Conservation (phyloP, 2,329 filamentous ascomycete species). For the Amphichorda felina region DNA sequence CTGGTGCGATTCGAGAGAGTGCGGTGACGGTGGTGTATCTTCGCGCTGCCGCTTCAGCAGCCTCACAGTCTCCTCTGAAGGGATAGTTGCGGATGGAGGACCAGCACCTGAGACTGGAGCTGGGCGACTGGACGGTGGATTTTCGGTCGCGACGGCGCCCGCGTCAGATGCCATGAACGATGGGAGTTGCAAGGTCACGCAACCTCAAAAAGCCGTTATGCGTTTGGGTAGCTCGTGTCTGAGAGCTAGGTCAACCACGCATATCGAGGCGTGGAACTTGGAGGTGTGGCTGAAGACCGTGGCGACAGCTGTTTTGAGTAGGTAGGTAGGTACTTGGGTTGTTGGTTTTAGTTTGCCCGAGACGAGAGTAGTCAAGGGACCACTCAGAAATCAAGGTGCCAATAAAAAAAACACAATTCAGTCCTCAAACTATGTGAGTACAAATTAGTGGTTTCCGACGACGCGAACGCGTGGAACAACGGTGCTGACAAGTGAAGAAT, state of each 20-base stretch:
- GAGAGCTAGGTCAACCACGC: conserved; percentile 13
- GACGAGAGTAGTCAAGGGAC: too few relatives aligned
- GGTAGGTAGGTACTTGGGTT: too few relatives aligned
- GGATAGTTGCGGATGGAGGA: conserved; percentile 20
- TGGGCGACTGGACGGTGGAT: conserved; percentile 25
- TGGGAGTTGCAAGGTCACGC: background rate
- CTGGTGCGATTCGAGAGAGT: conserved; percentile 11
- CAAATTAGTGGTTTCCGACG: too few relatives aligned
- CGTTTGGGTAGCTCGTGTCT: conserved; percentile 1
- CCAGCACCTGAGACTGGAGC: conserved; percentile 15
- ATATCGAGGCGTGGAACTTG: conserved; percentile 21
- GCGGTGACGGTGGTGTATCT: conserved; percentile 28
- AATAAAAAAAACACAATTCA: too few relatives aligned
- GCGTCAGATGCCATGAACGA: conserved; percentile 41
- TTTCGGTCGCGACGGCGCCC: conserved; percentile 38
- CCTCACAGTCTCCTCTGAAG: conserved; percentile 26
- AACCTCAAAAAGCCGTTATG: conserved; percentile 1
- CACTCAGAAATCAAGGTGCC: too few relatives aligned
- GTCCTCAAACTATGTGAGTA: too few relatives aligned
- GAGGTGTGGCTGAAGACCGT: conserved; percentile 31
- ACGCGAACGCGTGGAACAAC: too few relatives aligned
- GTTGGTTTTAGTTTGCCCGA: too few relatives aligned
- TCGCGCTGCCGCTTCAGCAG: conserved; percentile 34
- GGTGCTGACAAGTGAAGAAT: background rate
- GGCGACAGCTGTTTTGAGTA: conserved; percentile 23